Base-by-base conservation (phyloP, 2,329 filamentous ascomycete species). In the Pleoardoris graminearum region DNA sequence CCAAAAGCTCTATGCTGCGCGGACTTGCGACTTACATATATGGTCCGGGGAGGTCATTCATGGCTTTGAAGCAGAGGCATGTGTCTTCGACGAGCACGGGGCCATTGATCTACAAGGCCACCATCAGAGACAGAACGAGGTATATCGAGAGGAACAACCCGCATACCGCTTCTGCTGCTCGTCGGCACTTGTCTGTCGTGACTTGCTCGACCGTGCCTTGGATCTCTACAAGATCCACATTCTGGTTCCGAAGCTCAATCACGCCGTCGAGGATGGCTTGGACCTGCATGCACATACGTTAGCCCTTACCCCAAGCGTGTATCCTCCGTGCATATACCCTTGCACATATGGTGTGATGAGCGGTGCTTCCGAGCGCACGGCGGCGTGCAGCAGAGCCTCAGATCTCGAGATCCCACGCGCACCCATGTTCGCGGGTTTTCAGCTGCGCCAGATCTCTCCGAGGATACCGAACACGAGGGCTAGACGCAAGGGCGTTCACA, bases 61-160 rank as follows among this genome's bases (percentile, higher is more conserved):
- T 82, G 17, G 93, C 92, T 69, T 89, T 87, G 72, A 97, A 99
- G 78, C 91, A 95, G 43, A 99, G 81, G 62, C 91, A 91, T 14
- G 94, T 99, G 75, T 99, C 94, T 76, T 99, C 94, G 10, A 96
- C 93, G 33, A 99, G 80, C 7, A 97, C 94, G 3, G 95, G 92
- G 0, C 91, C 91, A 66, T 88, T 80, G 42, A 94, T 76, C 91
- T 95, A 32, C 4, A 25, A 7, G 12, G 10, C 8, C 3, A 53
- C 43, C 56, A 53, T 46, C 33, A 59, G 42, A 8, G 16, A 21
- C 11, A 30, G 33, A 30, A 48, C 21, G 7, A 22, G 49, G 48
- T 45, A 25, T 22, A 17, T 8, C 7, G 35, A 29, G 23, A 8
- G 22, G 22, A 17, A 41, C 14, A 14, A 23, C 12, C 0, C 4